These are phyloP conservation scores for Aspergillus sp. DNA, from an alignment of 2,329 filamentous ascomycete species.

Conservation along the genomic window DNA sequence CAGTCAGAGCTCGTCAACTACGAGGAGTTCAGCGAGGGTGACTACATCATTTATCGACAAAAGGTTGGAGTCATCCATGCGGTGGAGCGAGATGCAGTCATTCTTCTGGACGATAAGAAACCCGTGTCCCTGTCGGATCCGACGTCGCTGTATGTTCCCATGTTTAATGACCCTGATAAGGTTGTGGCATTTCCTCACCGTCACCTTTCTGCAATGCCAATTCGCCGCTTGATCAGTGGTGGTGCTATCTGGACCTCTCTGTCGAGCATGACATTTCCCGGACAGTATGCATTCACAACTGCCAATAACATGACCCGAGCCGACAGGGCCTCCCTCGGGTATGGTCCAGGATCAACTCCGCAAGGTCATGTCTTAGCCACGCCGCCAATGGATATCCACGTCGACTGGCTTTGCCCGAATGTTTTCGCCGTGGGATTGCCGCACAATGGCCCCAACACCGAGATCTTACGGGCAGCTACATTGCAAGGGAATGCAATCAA, in stretches of 20 bases:
- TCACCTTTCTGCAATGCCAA: conserved; percentile 1
- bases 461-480: conserved; percentile 20
- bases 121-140: conserved; percentile 54
- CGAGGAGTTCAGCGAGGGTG: conserved; percentile 49
- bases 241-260: conserved; percentile 10
- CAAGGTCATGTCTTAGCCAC: conserved; percentile 55
- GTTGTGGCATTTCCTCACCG: conserved; percentile 20
- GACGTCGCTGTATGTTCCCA: conserved; percentile 40
- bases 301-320: conserved; percentile 53
- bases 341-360: conserved; percentile 50
- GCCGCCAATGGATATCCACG: conserved; percentile 44
- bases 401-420: conserved; percentile 55
- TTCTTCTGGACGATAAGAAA: conserved; percentile 53
- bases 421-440: conserved; percentile 23
- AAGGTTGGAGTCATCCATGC: conserved; percentile 57
- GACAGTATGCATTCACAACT: conserved; percentile 51
- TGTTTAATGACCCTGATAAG: conserved; percentile 24
- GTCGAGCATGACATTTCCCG: conserved; percentile 17
- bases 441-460: conserved; percentile 4
- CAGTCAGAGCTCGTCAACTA: conserved; percentile 47
- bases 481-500: conserved; percentile 16
- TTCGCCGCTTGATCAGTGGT: conserved; percentile 7
- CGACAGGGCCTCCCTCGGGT: conserved; percentile 50
- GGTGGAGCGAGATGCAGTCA: conserved; percentile 49
- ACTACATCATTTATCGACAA: conserved; percentile 54